phyloP scores from a whole-genome alignment of 306 rosid genomes.

The Casuarina glauca region DNA sequence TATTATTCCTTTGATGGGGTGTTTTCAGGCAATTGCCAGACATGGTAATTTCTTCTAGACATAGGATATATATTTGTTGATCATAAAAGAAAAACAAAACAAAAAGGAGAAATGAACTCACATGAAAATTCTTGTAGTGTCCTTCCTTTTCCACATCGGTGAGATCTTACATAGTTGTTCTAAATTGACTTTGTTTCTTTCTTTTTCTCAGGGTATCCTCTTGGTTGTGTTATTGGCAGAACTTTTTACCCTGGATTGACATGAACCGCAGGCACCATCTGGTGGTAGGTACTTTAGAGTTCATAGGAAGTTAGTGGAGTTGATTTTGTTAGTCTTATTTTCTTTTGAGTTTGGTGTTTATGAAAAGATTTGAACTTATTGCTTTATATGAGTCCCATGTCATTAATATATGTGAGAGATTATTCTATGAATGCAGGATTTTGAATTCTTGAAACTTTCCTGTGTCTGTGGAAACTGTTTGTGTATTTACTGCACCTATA shows the following conservation, averaged over 20 bases:
- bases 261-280: slow-evolving; percentile 87
- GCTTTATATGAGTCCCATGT: slow-evolving; percentile 14
- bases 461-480: slow-evolving; percentile 79
- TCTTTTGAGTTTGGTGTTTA: slow-evolving; percentile 14
- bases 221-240: slow-evolving; percentile 98
- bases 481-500: slow-evolving; percentile 55
- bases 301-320: too few species aligned
- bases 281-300: slow-evolving; percentile 3
- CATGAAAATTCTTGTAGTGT: too few species aligned
- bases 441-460: slow-evolving; percentile 88
- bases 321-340: not conserved
- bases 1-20: too few species aligned
- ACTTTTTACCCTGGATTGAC: slow-evolving; percentile 98
- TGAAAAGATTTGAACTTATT: slow-evolving; percentile 18
- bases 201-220: slow-evolving; percentile 76
- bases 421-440: slow-evolving; percentile 53
- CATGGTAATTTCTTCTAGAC: not conserved
- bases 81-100: not conserved
- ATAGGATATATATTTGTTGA: not conserved
- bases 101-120: not conserved
- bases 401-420: slow-evolving; percentile 17
- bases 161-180: not conserved
- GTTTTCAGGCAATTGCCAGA: too few species aligned
- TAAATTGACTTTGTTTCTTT: slow-evolving; percentile 16
- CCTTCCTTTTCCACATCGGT: too few species aligned